Evolutionary conservation across 768 basidiomycete genomes (phyloP).

Genomic region (Pisolithus albus): DNA sequence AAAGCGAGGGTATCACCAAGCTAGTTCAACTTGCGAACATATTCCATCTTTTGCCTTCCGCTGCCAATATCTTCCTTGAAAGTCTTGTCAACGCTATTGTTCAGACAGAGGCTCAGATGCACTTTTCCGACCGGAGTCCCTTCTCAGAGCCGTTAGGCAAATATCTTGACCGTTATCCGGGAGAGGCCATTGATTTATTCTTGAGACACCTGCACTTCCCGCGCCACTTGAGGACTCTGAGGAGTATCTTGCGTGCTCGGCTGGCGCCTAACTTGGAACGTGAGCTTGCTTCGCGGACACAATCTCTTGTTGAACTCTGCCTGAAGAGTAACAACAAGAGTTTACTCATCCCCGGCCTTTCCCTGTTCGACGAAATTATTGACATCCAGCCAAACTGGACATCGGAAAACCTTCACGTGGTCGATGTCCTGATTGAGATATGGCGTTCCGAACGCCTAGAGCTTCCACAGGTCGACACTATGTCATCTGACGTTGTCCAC

Average conservation of each 20-base stretch:
- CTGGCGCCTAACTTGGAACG: slow-evolving; percentile 70
- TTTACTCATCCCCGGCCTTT: slow-evolving; percentile 61
- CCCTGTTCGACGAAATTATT: slow-evolving; percentile 71
- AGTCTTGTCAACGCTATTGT: slow-evolving; percentile 83
- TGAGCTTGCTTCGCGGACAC: slow-evolving; percentile 58
- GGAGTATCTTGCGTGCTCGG: slow-evolving; percentile 74
- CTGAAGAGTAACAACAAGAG: slow-evolving; percentile 43
- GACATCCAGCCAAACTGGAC: slow-evolving; percentile 66
- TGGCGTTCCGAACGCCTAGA: slow-evolving; percentile 56
- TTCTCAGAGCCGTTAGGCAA: slow-evolving; percentile 90
- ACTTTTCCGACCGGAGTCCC: slow-evolving; percentile 82
- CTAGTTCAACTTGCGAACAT: slow-evolving; percentile 94
- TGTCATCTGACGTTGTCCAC: slow-evolving; percentile 46
- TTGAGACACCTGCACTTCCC: slow-evolving; percentile 70
- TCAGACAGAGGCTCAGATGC: slow-evolving; percentile 85
- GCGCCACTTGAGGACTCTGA: slow-evolving; percentile 73
- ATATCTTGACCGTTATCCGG: slow-evolving; percentile 87
- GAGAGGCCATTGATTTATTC: slow-evolving; percentile 81
- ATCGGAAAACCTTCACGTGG: slow-evolving; percentile 52
- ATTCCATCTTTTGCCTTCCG: slow-evolving; percentile 90
- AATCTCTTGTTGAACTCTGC: slow-evolving; percentile 44
- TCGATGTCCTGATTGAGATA: slow-evolving; percentile 64
- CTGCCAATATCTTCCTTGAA: slow-evolving; percentile 88
- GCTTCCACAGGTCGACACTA: slow-evolving; percentile 36
- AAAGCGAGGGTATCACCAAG: slow-evolving; percentile 88